These are phyloP conservation scores for Monarda citriodora DNA, from an alignment of 305 asterid genomes.

Conservation along the genomic window DNA sequence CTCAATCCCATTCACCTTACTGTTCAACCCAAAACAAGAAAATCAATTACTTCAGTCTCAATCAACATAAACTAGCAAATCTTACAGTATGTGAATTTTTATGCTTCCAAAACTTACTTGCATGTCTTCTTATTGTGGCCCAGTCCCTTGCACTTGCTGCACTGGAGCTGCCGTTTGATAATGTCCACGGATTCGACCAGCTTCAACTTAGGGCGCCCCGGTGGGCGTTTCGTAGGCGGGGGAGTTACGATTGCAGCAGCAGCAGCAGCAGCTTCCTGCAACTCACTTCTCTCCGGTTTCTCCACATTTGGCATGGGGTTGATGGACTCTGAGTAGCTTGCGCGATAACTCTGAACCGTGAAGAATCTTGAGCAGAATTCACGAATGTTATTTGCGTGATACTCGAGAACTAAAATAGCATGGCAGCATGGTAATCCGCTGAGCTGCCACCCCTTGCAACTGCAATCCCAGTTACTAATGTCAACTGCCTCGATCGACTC, in stretches of 20 bases:
- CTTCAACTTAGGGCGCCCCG: constrained; percentile 92
- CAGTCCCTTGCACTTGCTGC: constrained; percentile 97
- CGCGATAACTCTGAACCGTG: constrained; percentile 61
- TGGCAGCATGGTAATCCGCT: constrained; percentile 95
- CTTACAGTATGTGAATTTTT: no score
- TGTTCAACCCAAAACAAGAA: constrained; percentile 25
- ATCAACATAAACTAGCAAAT: neutral
- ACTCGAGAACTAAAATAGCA: constrained; percentile 74
- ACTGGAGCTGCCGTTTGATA: constrained; percentile 96
- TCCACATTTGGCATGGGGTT: constrained; percentile 93
- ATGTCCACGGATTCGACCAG: constrained; percentile 67
- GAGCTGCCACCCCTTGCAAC: constrained; percentile 92
- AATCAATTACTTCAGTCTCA: neutral
- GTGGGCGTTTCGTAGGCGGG: constrained; percentile 93
- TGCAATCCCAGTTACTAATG: constrained; percentile 81
- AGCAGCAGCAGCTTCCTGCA: constrained; percentile 35
- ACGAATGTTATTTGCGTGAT: constrained; percentile 58
- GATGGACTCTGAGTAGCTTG: constrained; percentile 83
- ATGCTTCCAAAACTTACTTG: constrained; percentile 49
- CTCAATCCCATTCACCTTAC: constrained; percentile 52
- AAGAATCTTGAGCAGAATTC: constrained; percentile 82
- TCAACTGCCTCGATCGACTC: constrained; percentile 77
- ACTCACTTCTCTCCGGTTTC: constrained; percentile 59
- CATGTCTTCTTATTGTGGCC: constrained; percentile 98
- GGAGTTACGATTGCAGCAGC: constrained; percentile 59